Conservation (phyloP, 352 stramenopile species). For the Globisporangium nodosum region DNA sequence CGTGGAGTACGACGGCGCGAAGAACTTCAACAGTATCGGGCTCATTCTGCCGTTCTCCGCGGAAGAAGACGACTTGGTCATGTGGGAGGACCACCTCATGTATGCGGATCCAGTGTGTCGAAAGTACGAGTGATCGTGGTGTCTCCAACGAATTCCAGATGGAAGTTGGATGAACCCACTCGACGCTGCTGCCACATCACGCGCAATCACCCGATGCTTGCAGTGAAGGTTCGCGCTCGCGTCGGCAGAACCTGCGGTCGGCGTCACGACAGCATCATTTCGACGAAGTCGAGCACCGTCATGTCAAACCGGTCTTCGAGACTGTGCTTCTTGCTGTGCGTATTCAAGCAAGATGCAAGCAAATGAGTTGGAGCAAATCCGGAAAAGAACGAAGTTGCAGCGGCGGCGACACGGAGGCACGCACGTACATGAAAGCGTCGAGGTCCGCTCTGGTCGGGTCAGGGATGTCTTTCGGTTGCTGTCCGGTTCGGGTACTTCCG, state of each 20-base stretch:
- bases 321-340: slow-evolving; percentile 32
- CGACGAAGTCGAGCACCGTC: slow-evolving; percentile 53
- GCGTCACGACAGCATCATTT: slow-evolving; percentile 52
- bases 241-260: neutral
- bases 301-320: slow-evolving; percentile 43
- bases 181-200: neutral
- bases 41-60: slow-evolving; percentile 74
- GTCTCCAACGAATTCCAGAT: neutral
- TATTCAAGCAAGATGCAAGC: neutral
- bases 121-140: slow-evolving; percentile 61
- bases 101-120: slow-evolving; percentile 82
- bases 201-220: neutral
- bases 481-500: neutral
- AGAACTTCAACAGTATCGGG: slow-evolving; percentile 85
- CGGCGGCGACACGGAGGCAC: neutral
- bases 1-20: slow-evolving; percentile 71
- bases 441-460: slow-evolving; percentile 8
- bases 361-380: neutral
- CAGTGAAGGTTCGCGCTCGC: neutral
- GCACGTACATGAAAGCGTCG: slow-evolving; percentile 31
- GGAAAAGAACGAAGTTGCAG: neutral
- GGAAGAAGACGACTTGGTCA: slow-evolving; percentile 76
- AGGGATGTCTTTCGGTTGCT: neutral
- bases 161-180: neutral
- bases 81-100: slow-evolving; percentile 79